Base-by-base conservation (phyloP, 345 rosid species). In the Moricandia moricandioides region DNA sequence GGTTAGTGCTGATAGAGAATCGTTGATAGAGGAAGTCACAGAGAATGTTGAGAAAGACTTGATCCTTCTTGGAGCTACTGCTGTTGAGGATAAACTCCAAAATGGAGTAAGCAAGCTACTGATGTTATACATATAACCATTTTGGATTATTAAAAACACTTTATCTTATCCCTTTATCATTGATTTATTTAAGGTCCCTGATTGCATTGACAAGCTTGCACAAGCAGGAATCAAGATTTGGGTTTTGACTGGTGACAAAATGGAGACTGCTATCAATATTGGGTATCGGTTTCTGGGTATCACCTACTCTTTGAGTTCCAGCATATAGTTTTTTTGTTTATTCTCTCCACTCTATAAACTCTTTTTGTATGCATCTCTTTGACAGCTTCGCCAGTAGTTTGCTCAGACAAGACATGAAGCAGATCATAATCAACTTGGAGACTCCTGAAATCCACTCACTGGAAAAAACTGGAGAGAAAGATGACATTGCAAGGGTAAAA, bases 181-280 rank as follows among this genome's bases (percentile, higher is more conserved):
- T 63, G 33, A 29, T 73, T 69, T 63, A 1, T 64, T 37, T 27
- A 73, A 93, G 98, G 98, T 93, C 71, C 97, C 98, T 69, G 92
- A 88, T 75, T 91, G 97, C 84, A 93, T 93, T 67, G 98, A 93
- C 86, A 91, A 86, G 79, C 98, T 93, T 81, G 97, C 97, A 37
- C 96, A 91, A 85, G 98, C 98, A 57, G 98, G 98, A 79, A 91
- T 91, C 58, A 93, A 91, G 85, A 85, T 93, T 74, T 93, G 98
- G 98, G 96, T 93, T 67, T 83, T 93, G 86, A 93, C 98, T 2
- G 98, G 98, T 73, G 98, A 93, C 82, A 93, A 93, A 83, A 89
- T 91, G 96, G 98, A 93, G 85, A 93, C 98, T 37, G 98, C 97
- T 72, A 93, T 93, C 86, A 91, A 91, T 82, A 93, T 93, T 77